A percentile compares a stretch with the other conserved stretches of the same genome.
Conservation (phyloP, 768 basidiomycete species). For the Bullera alba region DNA sequence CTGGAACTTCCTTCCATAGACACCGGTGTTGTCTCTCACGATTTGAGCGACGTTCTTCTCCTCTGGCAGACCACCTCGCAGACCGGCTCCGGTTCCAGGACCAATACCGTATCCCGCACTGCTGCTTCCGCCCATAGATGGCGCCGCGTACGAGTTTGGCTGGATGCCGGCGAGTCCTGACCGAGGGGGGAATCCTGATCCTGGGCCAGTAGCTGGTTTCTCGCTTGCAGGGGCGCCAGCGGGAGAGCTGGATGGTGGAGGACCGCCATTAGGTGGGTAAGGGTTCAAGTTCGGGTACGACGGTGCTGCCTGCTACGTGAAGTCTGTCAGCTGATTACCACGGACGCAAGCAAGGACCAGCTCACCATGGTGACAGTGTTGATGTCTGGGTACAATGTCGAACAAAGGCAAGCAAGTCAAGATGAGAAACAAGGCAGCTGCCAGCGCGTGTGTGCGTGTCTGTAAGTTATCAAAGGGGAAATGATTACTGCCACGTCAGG, state of each 20-base stretch:
- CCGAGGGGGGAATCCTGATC: slow-evolving; percentile 42
- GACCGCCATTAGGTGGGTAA: slow-evolving; percentile 4
- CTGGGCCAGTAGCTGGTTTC: slow-evolving; percentile 32
- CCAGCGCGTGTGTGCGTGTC: too few species aligned
- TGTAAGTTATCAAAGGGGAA: too few species aligned
- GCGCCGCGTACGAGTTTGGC: slow-evolving; percentile 22
- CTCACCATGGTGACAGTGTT: too few species aligned
- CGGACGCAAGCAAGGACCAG: too few species aligned
- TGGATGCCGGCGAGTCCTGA: slow-evolving; percentile 39
- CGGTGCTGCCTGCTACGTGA: background rate
- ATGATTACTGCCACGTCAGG: too few species aligned
- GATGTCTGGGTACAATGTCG: too few species aligned
- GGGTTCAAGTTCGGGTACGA: slow-evolving; percentile 17
- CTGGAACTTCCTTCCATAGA: slow-evolving; percentile 55
- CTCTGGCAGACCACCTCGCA: slow-evolving; percentile 34
- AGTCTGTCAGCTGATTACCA: too few species aligned
- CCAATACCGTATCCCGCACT: slow-evolving; percentile 2
- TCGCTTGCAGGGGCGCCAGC: background rate
- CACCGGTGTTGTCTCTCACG: slow-evolving; percentile 38
- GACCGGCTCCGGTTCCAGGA: slow-evolving; percentile 21
- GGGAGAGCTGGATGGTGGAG: slow-evolving; percentile 3
- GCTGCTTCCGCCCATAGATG: slow-evolving; percentile 14
- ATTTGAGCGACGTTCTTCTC: slow-evolving; percentile 46
- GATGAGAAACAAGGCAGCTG: too few species aligned
- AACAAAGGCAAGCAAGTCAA: too few species aligned